Evolutionary conservation across 1,284 basidiomycete genomes (phyloP).

Genomic region (Tylopilus sp.): DNA sequence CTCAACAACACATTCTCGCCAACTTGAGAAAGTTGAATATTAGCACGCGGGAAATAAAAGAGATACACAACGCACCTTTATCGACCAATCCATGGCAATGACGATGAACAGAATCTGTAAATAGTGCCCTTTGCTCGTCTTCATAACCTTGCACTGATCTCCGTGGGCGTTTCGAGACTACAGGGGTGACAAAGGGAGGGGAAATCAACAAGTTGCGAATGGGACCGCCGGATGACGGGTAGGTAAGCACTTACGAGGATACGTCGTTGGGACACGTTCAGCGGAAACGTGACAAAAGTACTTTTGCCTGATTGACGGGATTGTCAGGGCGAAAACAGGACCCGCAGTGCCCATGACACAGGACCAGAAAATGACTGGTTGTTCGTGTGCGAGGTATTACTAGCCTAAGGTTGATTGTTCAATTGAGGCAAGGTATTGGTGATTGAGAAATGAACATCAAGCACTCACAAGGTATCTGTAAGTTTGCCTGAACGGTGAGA

Average conservation of each 20-base stretch:
- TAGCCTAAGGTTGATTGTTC: slow-evolving; percentile 32
- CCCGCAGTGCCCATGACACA: slow-evolving; percentile 82
- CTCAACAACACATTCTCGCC: slow-evolving; percentile 9
- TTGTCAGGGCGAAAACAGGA: slow-evolving; percentile 78
- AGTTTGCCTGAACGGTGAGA: slow-evolving; percentile 41
- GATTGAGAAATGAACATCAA: not conserved
- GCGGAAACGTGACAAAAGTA: slow-evolving; percentile 79
- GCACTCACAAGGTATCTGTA: slow-evolving; percentile 45
- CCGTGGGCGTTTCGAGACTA: slow-evolving; percentile 52
- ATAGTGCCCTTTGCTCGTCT: slow-evolving; percentile 44
- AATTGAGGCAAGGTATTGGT: not conserved
- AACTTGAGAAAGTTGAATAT: slow-evolving; percentile 11
- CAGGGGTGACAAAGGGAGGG: not conserved
- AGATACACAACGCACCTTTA: slow-evolving; percentile 10
- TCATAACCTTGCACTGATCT: slow-evolving; percentile 54
- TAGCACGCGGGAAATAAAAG: not conserved
- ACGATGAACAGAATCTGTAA: not conserved
- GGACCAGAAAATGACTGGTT: slow-evolving; percentile 93
- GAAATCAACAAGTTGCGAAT: slow-evolving; percentile 4
- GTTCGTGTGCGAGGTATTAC: slow-evolving; percentile 91
- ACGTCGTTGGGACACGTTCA: slow-evolving; percentile 85
- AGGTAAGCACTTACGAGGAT: slow-evolving; percentile 76
- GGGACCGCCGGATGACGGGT: not conserved
- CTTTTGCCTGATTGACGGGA: slow-evolving; percentile 84
- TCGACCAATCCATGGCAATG: not conserved